A percentile compares a stretch with the other conserved stretches of the same genome.
Conservation (phyloP, 345 rosid genomes). For the Camelina sativa region DNA sequence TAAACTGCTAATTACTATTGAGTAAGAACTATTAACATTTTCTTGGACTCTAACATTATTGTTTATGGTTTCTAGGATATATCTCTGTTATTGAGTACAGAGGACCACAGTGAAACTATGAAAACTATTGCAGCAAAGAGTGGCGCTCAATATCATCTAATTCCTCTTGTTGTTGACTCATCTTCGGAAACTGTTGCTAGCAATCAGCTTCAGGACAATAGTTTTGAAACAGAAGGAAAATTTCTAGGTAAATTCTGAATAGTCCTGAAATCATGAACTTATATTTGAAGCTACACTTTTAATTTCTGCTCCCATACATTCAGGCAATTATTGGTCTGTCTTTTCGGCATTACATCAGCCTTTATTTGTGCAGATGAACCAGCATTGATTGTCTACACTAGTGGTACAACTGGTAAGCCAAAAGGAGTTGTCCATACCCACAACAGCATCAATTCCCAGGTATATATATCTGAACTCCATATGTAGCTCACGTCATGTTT, state of each 20-base stretch:
- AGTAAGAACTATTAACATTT: neutral
- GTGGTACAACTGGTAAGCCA: constrained; percentile 99
- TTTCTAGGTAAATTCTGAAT: constrained; percentile 44
- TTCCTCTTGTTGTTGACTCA: constrained; percentile 59
- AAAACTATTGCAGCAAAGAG: constrained; percentile 70
- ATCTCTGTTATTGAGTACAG: constrained; percentile 75
- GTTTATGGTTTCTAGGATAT: constrained; percentile 60
- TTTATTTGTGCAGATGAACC: constrained; percentile 67
- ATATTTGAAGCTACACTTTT: constrained; percentile 11
- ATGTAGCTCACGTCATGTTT: constrained; percentile 1
- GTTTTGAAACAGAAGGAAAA: constrained; percentile 46
- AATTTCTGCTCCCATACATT: neutral
- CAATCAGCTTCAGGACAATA: constrained; percentile 49
- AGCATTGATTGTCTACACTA: constrained; percentile 87
- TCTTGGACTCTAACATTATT: neutral
- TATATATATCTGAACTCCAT: constrained; percentile 34
- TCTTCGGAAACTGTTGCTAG: constrained; percentile 41
- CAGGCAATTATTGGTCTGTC: constrained; percentile 24
- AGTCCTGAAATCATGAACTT: constrained; percentile 31
- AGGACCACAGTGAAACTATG: constrained; percentile 71
- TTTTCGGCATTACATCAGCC: constrained; percentile 28
- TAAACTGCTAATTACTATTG: constrained; percentile 1
- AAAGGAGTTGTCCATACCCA: constrained; percentile 98
- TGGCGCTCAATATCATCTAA: constrained; percentile 66
- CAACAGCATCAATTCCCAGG: constrained; percentile 87